phyloP scores from a whole-genome alignment of 2,329 filamentous ascomycete species.

The Calonectria fujianensis region DNA sequence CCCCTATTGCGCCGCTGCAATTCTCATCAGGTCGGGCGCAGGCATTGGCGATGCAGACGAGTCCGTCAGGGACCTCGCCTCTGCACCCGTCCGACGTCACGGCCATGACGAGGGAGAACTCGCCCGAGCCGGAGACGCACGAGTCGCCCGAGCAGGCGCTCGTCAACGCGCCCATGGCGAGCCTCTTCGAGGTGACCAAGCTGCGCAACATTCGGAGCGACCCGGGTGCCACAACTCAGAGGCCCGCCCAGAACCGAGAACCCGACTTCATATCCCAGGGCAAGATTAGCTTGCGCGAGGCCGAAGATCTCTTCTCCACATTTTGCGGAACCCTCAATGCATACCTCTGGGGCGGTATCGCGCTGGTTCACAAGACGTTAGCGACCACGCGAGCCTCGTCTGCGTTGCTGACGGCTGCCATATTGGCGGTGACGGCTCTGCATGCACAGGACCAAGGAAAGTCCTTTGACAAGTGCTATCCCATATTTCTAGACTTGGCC shows the following conservation, averaged over 20 bases:
- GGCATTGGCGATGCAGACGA: background rate
- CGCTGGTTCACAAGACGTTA: slow-evolving; percentile 55
- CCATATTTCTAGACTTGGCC: slow-evolving; percentile 74
- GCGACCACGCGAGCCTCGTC: slow-evolving; percentile 56
- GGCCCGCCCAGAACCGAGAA: slow-evolving; percentile 41
- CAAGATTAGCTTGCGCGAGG: slow-evolving; percentile 53
- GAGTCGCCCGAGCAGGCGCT: slow-evolving; percentile 55
- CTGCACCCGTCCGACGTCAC: slow-evolving; percentile 45
- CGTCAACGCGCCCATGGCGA: slow-evolving; percentile 58
- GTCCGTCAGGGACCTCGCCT: background rate
- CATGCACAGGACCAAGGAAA: slow-evolving; percentile 61
- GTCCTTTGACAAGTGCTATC: slow-evolving; percentile 74
- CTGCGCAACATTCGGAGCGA: slow-evolving; percentile 59
- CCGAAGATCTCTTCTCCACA: slow-evolving; percentile 54
- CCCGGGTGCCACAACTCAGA: slow-evolving; percentile 47
- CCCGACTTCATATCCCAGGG: slow-evolving; percentile 57
- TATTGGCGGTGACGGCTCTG: slow-evolving; percentile 59
- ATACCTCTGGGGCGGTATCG: slow-evolving; percentile 59
- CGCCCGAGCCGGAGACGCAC: slow-evolving; percentile 49
- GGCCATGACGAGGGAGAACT: slow-evolving; percentile 59
- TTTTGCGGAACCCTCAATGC: slow-evolving; percentile 57
- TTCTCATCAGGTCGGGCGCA: background rate
- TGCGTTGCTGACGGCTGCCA: slow-evolving; percentile 55
- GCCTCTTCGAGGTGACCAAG: slow-evolving; percentile 58
- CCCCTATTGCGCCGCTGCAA: slow-evolving; percentile 13